Evolutionary conservation across 805 yeast genomes (phyloP).

Genomic region (Lipomyces sp.): DNA sequence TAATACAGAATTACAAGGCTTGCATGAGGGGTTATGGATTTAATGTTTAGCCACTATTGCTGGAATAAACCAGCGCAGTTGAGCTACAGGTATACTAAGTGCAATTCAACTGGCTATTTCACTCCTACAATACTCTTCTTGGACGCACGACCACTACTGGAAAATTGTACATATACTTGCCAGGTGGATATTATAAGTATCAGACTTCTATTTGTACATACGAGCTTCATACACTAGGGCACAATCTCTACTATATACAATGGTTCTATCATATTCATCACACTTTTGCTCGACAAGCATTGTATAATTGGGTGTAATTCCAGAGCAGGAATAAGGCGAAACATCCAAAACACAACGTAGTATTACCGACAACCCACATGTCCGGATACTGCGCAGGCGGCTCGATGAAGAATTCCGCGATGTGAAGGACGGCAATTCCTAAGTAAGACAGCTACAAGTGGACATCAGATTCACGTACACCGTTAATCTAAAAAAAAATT

Average conservation of each 20-base stretch:
- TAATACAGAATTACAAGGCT: conserved; percentile 72
- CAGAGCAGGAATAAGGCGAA: conserved; percentile 82
- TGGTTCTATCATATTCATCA: neutral
- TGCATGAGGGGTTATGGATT: conserved; percentile 96
- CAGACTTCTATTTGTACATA: conserved; percentile 3
- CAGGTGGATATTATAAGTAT: neutral
- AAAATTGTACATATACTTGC: conserved; percentile 7
- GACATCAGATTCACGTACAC: neutral
- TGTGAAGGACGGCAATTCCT: conserved; percentile 57
- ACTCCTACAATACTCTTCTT: too few relatives aligned
- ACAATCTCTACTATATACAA: neutral
- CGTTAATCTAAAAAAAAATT: neutral
- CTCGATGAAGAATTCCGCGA: conserved; percentile 54
- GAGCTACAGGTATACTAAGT: neutral
- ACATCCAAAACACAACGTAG: conserved; percentile 72
- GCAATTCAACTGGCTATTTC: too few relatives aligned
- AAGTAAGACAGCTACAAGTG: conserved; percentile 46
- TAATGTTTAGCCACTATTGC: conserved; percentile 46
- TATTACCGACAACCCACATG: conserved; percentile 80
- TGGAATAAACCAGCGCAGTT: neutral
- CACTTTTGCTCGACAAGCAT: conserved; percentile 10
- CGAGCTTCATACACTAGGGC: neutral
- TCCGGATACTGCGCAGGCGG: conserved; percentile 64
- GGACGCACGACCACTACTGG: too few relatives aligned
- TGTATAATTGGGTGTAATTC: conserved; percentile 63